These are phyloP conservation scores for Botrytis squamosa DNA, from an alignment of 2,329 filamentous ascomycete genomes.

Conservation along the genomic window DNA sequence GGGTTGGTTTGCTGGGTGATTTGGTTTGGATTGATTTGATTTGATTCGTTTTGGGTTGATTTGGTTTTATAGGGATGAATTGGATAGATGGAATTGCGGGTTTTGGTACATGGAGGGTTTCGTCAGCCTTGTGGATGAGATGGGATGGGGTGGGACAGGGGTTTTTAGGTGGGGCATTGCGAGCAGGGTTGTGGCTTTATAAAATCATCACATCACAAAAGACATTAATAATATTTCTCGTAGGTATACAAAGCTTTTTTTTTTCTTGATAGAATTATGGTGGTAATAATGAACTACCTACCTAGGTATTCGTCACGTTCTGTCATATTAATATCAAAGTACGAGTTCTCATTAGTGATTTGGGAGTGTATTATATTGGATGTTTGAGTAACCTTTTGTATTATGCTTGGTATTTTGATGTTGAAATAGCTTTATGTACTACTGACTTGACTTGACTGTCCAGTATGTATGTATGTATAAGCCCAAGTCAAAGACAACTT, in stretches of 20 bases:
- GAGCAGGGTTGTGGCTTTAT: neutral
- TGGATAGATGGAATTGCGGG: neutral
- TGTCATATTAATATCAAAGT: neutral
- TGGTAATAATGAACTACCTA: neutral
- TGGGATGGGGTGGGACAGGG: neutral
- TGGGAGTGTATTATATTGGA: neutral
- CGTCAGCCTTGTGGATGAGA: conserved; percentile 9
- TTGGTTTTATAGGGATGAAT: neutral
- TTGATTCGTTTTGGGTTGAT: neutral
- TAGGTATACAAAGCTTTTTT: neutral
- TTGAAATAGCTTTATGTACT: neutral
- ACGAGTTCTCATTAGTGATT: too few relatives aligned
- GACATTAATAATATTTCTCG: neutral
- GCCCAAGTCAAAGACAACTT: neutral
- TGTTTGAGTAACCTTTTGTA: neutral
- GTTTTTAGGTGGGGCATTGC: neutral
- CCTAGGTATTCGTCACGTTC: neutral
- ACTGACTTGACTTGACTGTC: neutral
- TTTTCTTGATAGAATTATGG: neutral
- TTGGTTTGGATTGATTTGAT: neutral
- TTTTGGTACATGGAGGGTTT: conserved; percentile 3
- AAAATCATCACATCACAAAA: too few relatives aligned
- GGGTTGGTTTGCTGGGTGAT: too few relatives aligned
- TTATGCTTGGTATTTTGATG: neutral
- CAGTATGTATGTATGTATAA: neutral